These are phyloP conservation scores for Cerioporus squamosus DNA, from an alignment of 1,284 basidiomycete genomes.

Conservation along the genomic window DNA sequence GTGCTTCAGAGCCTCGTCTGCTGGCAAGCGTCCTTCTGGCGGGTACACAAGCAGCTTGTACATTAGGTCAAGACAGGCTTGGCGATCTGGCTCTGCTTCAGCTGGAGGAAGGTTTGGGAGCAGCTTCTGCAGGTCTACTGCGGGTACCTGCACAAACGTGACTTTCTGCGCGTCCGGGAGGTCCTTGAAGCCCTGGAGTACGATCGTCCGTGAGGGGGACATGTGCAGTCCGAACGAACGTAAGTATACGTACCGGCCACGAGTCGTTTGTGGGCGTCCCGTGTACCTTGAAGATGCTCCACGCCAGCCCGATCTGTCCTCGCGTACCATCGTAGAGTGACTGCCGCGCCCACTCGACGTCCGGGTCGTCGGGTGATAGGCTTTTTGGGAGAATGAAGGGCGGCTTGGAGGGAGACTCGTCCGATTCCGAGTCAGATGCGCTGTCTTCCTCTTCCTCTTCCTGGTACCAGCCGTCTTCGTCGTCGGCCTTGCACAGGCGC, in stretches of 20 bases:
- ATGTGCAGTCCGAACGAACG: not conserved
- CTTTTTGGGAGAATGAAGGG: slow-evolving; percentile 43
- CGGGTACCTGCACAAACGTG: slow-evolving; percentile 56
- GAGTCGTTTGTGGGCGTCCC: slow-evolving; percentile 71
- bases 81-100: slow-evolving; percentile 2
- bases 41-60: slow-evolving; percentile 59
- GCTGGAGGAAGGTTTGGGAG: slow-evolving; percentile 61
- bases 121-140: slow-evolving; percentile 45
- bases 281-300: slow-evolving; percentile 82
- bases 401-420: slow-evolving; percentile 25
- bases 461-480: slow-evolving; percentile 33
- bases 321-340: slow-evolving; percentile 70
- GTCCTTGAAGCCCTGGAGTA: slow-evolving; percentile 51
- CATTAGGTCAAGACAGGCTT: slow-evolving; percentile 48
- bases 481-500: slow-evolving; percentile 37
- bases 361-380: slow-evolving; percentile 37
- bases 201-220: not conserved
- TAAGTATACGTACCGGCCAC: slow-evolving; percentile 70
- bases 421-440: slow-evolving; percentile 36
- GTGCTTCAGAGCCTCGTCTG: slow-evolving; percentile 50
- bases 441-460: slow-evolving; percentile 33
- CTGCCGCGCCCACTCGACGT: slow-evolving; percentile 52
- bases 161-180: slow-evolving; percentile 68
- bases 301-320: slow-evolving; percentile 82
- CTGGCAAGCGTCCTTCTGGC: slow-evolving; percentile 46